Percentiles rank a stretch among this genome's conserved stretches.
These are phyloP conservation scores for Parascedosporium putredinis DNA, from an alignment of 2,329 filamentous ascomycete species.

Conservation along the genomic window DNA sequence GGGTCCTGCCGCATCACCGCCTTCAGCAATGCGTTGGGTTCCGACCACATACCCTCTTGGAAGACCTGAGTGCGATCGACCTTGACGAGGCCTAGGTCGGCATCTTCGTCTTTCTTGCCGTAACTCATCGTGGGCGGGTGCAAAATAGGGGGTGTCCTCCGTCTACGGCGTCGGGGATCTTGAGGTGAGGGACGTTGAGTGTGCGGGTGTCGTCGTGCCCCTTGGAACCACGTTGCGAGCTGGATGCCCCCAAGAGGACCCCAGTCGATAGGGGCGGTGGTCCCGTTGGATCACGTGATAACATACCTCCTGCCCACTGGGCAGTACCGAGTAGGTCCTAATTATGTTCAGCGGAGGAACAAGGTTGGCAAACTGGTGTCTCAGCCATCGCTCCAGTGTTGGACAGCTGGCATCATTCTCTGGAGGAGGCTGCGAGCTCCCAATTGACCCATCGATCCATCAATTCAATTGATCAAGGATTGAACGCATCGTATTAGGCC, in stretches of 20 bases:
- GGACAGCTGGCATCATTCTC: neutral
- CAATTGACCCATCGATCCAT: too few relatives aligned
- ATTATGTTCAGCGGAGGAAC: too few relatives aligned
- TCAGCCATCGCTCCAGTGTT: neutral
- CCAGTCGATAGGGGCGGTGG: constrained; percentile 4
- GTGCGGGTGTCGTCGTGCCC: neutral
- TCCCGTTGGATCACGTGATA: constrained; percentile 3
- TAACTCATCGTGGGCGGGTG: constrained; percentile 67
- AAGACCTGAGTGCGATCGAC: constrained; percentile 97
- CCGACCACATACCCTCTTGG: constrained; percentile 71
- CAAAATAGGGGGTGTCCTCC: constrained; percentile 1
- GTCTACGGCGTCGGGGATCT: constrained; percentile 5
- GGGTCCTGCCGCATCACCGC: constrained; percentile 1
- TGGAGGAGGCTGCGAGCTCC: neutral
- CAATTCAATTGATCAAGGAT: too few relatives aligned
- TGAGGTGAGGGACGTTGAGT: neutral
- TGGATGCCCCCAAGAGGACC: neutral
- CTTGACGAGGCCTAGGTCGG: constrained; percentile 85
- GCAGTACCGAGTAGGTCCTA: too few relatives aligned
- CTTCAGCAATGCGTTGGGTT: constrained; percentile 20
- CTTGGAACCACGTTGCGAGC: constrained; percentile 9
- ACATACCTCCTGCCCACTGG: too few relatives aligned
- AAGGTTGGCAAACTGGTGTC: too few relatives aligned
- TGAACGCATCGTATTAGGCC: too few relatives aligned
- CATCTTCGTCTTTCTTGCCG: constrained; percentile 99